Evolutionary conservation across 768 basidiomycete species (phyloP).

Genomic region (Tubosaeta sp.): DNA sequence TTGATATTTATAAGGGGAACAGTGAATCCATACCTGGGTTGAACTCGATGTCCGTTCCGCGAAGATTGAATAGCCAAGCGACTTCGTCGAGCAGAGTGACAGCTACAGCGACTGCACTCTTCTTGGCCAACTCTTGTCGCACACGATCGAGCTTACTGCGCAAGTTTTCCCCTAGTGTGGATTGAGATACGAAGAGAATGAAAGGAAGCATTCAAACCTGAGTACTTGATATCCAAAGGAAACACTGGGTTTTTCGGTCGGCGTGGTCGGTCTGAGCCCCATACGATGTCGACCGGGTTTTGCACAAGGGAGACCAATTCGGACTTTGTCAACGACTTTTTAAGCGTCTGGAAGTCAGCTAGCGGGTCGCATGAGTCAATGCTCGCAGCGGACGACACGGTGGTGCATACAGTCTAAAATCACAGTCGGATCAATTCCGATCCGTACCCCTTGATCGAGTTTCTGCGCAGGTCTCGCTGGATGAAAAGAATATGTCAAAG

Average conservation of each 20-base stretch:
- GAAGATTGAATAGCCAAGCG: constrained; percentile 90
- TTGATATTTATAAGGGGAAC: background rate
- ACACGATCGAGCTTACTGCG: constrained; percentile 63
- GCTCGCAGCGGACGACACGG: constrained; percentile 10
- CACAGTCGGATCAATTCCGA: constrained; percentile 81
- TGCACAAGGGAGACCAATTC: constrained; percentile 57
- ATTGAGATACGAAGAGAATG: background rate
- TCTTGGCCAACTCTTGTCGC: constrained; percentile 61
- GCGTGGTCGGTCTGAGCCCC: constrained; percentile 62
- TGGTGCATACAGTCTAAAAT: constrained; percentile 55
- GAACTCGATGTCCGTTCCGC: constrained; percentile 88
- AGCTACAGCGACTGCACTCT: constrained; percentile 56
- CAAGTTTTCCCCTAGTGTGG: constrained; percentile 49
- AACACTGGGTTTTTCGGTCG: constrained; percentile 67
- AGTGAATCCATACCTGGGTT: constrained; percentile 53
- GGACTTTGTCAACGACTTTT: constrained; percentile 56
- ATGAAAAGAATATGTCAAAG: background rate
- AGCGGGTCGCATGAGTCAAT: background rate
- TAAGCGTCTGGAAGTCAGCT: constrained; percentile 66
- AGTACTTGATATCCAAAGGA: constrained; percentile 67
- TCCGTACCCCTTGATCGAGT: constrained; percentile 53
- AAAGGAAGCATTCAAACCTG: constrained; percentile 41
- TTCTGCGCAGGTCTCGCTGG: constrained; percentile 38
- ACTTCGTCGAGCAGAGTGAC: constrained; percentile 92
- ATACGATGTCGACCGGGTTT: constrained; percentile 80